These are phyloP conservation scores for Vitis rotundifolia DNA, from an alignment of 164 flowering plant genomes.

Conservation along the genomic window DNA sequence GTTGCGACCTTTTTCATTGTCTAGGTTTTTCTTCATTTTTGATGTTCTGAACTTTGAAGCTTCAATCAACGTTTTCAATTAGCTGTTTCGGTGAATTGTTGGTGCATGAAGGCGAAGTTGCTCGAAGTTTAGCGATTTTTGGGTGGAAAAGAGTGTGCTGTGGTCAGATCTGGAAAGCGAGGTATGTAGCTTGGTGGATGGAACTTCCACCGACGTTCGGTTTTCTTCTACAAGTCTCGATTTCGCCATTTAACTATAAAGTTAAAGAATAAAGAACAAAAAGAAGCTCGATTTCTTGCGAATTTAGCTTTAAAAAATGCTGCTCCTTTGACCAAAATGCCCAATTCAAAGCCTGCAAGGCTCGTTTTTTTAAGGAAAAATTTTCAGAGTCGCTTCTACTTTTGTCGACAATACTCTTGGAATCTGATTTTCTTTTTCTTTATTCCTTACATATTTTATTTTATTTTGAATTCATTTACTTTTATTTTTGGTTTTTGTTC, in stretches of 20 bases:
- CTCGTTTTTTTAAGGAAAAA: conserved; percentile 15
- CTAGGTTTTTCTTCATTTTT: not conserved
- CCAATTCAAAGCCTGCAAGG: conserved; percentile 23
- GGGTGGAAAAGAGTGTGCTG: not conserved
- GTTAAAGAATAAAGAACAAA: conserved; percentile 21
- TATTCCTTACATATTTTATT: not conserved
- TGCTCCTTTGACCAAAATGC: not conserved
- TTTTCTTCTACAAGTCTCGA: conserved; percentile 2
- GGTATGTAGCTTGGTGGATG: not conserved
- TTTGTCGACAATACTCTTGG: conserved; percentile 33
- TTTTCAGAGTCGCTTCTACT: conserved; percentile 14
- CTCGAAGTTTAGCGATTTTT: not conserved
- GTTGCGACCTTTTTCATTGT: not conserved
- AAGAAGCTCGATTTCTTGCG: conserved; percentile 2
- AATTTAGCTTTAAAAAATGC: not conserved
- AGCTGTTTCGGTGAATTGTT: not conserved
- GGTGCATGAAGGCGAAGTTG: not conserved
- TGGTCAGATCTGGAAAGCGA: not conserved
- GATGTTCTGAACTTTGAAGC: not conserved
- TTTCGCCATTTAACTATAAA: conserved; percentile 1
- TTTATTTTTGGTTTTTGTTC: not conserved
- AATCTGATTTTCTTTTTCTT: conserved; percentile 17
- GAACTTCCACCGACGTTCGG: not conserved
- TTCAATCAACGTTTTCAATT: not conserved
- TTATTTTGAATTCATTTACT: not conserved